A percentile compares a stretch with the other conserved stretches of the same genome.
Evolutionary conservation across 768 basidiomycete species (phyloP).

Genomic region (Termitomyces sp.): DNA sequence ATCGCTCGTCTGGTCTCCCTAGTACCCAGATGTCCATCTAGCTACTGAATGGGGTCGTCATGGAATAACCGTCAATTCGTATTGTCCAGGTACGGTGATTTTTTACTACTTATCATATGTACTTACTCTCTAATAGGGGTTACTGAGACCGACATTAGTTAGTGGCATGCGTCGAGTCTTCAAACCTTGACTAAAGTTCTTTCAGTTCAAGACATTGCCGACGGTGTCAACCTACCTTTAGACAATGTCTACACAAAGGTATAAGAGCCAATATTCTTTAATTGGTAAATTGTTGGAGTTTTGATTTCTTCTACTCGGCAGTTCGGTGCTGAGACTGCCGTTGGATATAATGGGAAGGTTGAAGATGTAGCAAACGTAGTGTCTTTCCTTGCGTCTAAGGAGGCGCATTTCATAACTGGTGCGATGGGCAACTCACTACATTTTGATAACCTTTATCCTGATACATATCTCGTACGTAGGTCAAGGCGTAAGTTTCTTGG

Average conservation of each 20-base stretch:
- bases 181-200: too few relatives aligned
- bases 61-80: constrained; percentile 27
- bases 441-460: background rate
- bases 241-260: background rate
- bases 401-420: constrained; percentile 18
- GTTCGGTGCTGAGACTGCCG: background rate
- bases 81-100: constrained; percentile 17
- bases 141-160: background rate
- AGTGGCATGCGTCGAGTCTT: too few relatives aligned
- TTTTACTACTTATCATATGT: background rate
- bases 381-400: constrained; percentile 17
- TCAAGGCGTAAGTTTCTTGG: constrained; percentile 13
- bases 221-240: too few relatives aligned
- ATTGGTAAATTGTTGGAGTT: background rate
- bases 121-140: background rate
- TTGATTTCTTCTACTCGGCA: background rate
- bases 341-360: constrained; percentile 3
- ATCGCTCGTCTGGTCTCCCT: background rate
- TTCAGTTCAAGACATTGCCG: too few relatives aligned
- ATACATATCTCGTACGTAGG: background rate
- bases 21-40: background rate
- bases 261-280: background rate
- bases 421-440: too few relatives aligned
- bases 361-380: constrained; percentile 16
- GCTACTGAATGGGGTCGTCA: constrained; percentile 20